phyloP scores from a whole-genome alignment of 148 eudicot species.

The Salicornia ramosissima region DNA sequence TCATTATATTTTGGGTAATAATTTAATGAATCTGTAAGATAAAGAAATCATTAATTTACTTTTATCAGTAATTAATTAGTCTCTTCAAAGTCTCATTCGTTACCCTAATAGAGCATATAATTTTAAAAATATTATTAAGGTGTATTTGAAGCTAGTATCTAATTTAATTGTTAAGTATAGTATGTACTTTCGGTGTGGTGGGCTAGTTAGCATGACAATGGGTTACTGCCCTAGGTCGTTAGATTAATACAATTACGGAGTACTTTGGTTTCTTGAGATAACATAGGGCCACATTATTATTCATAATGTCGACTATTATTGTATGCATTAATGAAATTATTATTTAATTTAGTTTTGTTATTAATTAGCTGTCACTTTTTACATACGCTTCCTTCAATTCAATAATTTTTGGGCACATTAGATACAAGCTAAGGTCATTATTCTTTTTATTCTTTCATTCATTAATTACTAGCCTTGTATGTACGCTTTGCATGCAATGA shows the following conservation, averaged over 20 bases:
- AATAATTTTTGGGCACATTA: slow-evolving; percentile 1
- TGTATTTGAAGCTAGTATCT: no score
- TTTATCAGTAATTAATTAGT: slow-evolving; percentile 1
- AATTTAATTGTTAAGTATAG: no score
- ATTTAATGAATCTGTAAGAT: slow-evolving; percentile 1
- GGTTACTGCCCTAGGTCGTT: slow-evolving; percentile 13
- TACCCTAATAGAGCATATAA: background rate
- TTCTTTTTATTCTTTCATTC: no score
- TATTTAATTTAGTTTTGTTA: background rate
- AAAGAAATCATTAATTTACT: background rate
- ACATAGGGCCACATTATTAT: slow-evolving; percentile 21
- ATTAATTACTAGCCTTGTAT: no score
- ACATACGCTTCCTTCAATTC: slow-evolving; percentile 11
- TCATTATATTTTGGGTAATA: background rate
- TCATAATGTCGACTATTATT: background rate
- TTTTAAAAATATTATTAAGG: background rate
- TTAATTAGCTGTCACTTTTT: slow-evolving; percentile 6
- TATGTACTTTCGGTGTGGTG: no score
- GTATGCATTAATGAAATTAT: background rate
- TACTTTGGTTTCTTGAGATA: background rate
- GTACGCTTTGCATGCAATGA: no score
- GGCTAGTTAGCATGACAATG: no score
- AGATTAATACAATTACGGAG: background rate
- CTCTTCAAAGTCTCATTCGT: slow-evolving; percentile 4
- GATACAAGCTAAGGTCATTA: no score